phyloP scores from a whole-genome alignment of 768 basidiomycete genomes.

The Phaffia tasmanica region DNA sequence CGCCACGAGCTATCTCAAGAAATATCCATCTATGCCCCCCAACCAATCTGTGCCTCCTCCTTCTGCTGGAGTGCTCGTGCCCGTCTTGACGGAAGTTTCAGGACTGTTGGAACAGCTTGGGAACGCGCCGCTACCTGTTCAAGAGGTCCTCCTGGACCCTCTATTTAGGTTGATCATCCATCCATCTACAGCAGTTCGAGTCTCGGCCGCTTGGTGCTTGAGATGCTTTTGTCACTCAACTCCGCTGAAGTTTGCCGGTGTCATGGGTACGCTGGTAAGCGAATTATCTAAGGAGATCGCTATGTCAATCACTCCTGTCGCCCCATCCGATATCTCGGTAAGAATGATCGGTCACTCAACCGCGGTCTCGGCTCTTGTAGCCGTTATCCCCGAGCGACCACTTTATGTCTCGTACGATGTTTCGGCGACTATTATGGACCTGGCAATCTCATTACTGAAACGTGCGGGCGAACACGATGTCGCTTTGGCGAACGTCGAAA shows the following conservation, averaged over 20 bases:
- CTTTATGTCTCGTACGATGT: slow-evolving; percentile 92
- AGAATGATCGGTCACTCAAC: slow-evolving; percentile 79
- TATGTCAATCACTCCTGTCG: slow-evolving; percentile 58
- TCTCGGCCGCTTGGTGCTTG: slow-evolving; percentile 75
- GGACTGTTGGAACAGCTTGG: slow-evolving; percentile 79
- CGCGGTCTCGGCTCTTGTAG: slow-evolving; percentile 74
- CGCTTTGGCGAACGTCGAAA: slow-evolving; percentile 64
- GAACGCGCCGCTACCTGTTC: slow-evolving; percentile 78
- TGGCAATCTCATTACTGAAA: slow-evolving; percentile 80
- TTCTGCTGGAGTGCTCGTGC: slow-evolving; percentile 53
- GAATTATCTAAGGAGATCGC: slow-evolving; percentile 72
- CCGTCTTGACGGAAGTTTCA: slow-evolving; percentile 71
- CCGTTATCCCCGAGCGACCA: slow-evolving; percentile 72
- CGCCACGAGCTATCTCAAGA: slow-evolving; percentile 65
- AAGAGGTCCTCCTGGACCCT: slow-evolving; percentile 78
- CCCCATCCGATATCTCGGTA: slow-evolving; percentile 56
- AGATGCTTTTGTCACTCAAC: slow-evolving; percentile 84
- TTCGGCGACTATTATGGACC: slow-evolving; percentile 67
- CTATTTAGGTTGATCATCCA: slow-evolving; percentile 74
- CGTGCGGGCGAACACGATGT: slow-evolving; percentile 84
- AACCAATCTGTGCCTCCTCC: slow-evolving; percentile 55
- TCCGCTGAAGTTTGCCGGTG: slow-evolving; percentile 69
- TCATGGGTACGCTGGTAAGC: slow-evolving; percentile 63
- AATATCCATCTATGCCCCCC: slow-evolving; percentile 89
- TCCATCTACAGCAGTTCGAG: slow-evolving; percentile 74